Percentiles rank a stretch among this genome's conserved stretches.
These are phyloP conservation scores for Biscutella laevigata DNA, from an alignment of 441 rosid genomes.

Conservation along the genomic window DNA sequence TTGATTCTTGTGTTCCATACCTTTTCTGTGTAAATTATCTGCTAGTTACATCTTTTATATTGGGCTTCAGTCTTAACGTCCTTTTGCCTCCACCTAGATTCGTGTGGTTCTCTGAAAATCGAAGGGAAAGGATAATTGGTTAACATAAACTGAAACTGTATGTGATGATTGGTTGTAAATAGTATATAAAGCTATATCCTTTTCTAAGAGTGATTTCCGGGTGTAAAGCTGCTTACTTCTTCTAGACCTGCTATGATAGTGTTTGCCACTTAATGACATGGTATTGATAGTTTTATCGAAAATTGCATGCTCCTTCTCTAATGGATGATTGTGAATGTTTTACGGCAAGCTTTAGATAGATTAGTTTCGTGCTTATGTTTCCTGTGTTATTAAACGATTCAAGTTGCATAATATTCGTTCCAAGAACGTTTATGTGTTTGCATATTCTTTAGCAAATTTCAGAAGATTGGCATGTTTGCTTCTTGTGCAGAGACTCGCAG, in stretches of 20 bases:
- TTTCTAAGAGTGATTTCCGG: background rate
- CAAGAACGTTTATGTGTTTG: background rate
- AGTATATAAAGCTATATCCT: no score
- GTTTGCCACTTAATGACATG: background rate
- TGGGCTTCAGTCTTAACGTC: background rate
- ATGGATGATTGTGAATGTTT: background rate
- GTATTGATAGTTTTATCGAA: background rate
- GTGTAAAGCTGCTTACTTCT: background rate
- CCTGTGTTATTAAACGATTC: conserved; percentile 8
- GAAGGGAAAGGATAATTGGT: background rate
- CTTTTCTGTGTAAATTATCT: background rate
- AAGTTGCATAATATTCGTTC: background rate
- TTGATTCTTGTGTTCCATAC: background rate
- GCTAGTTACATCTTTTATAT: background rate
- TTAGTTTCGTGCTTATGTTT: background rate
- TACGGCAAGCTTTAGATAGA: conserved; percentile 9
- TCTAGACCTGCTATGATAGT: background rate
- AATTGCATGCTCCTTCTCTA: background rate
- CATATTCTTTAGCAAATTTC: background rate
- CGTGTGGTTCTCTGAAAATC: background rate
- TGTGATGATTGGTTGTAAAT: background rate
- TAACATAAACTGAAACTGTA: background rate
- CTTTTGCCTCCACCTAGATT: background rate
- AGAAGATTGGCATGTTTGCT: conserved; percentile 8
- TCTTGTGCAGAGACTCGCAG: conserved; percentile 40